phyloP scores from a whole-genome alignment of 371 early-diverging fungal species.

The Rhizopus arrhizus region DNA sequence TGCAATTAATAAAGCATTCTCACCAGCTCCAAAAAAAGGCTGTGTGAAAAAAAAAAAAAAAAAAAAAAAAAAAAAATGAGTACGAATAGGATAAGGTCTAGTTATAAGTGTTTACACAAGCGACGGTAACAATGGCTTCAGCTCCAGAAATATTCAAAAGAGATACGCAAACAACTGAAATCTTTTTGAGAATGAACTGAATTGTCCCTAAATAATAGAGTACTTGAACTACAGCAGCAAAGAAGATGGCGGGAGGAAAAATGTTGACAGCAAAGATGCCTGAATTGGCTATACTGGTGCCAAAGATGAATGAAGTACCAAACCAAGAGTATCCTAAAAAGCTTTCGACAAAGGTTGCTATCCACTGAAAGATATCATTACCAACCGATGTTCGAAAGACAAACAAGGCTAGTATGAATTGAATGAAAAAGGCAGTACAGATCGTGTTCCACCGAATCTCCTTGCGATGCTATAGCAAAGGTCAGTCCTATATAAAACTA shows the following conservation, averaged over 20 bases:
- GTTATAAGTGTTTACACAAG: constrained; percentile 46
- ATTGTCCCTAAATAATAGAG: constrained; percentile 81
- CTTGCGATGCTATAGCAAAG: constrained; percentile 46
- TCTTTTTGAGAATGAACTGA: constrained; percentile 74
- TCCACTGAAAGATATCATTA: constrained; percentile 70
- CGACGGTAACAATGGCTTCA: constrained; percentile 83
- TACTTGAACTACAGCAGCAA: constrained; percentile 79
- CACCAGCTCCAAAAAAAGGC: constrained; percentile 79
- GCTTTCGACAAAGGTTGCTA: constrained; percentile 59
- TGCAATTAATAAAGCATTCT: constrained; percentile 79
- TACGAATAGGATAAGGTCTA: not conserved
- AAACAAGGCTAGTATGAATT: constrained; percentile 78
- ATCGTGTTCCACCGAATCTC: constrained; percentile 76
- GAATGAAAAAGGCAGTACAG: constrained; percentile 68
- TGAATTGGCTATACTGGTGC: constrained; percentile 38
- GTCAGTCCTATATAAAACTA: too few relatives aligned
- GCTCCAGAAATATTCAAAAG: constrained; percentile 80
- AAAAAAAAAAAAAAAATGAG: constrained; percentile 9
- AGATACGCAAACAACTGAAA: constrained; percentile 68
- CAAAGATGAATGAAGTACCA: constrained; percentile 74
- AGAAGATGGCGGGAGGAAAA: constrained; percentile 82
- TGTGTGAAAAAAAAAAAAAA: constrained; percentile 7
- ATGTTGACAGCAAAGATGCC: constrained; percentile 65
- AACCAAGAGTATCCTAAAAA: constrained; percentile 64
- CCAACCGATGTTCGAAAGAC: constrained; percentile 75